phyloP scores from a whole-genome alignment of 495 filamentous ascomycete species.

The Penicillium samsonianum region DNA sequence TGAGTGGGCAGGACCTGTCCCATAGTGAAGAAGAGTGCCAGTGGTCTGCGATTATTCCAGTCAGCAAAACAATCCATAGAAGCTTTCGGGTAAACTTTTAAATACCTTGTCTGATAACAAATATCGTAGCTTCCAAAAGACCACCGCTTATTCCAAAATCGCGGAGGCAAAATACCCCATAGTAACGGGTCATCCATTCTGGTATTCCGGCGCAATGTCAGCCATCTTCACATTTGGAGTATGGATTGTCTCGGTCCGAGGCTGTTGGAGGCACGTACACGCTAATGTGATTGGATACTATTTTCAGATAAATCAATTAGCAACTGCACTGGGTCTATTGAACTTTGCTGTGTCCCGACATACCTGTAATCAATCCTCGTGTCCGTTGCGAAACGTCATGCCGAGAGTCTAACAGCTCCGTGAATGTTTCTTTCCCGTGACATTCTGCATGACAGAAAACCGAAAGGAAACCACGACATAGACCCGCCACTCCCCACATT shows the following conservation, averaged over 20 bases:
- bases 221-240: slow-evolving; percentile 20
- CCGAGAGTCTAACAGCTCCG: slow-evolving; percentile 72
- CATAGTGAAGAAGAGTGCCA: slow-evolving; percentile 71
- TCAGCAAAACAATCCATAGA: slow-evolving; percentile 23
- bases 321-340: neutral
- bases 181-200: slow-evolving; percentile 93
- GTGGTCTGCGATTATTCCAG: slow-evolving; percentile 42
- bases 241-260: slow-evolving; percentile 14
- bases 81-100: neutral
- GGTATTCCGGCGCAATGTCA: slow-evolving; percentile 32
- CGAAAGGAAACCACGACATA: slow-evolving; percentile 52
- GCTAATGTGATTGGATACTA: slow-evolving; percentile 93
- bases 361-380: slow-evolving; percentile 85
- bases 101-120: slow-evolving; percentile 59
- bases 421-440: slow-evolving; percentile 71
- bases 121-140: slow-evolving; percentile 89
- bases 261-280: slow-evolving; percentile 70
- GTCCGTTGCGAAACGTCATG: slow-evolving; percentile 66
- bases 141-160: slow-evolving; percentile 79
- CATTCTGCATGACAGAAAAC: slow-evolving; percentile 54
- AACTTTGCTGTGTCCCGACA: slow-evolving; percentile 11
- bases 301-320: slow-evolving; percentile 11
- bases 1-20: slow-evolving; percentile 92
- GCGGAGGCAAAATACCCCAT: slow-evolving; percentile 81
- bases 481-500: slow-evolving; percentile 45